phyloP scores from a whole-genome alignment of 306 rosid species.

The Vigna trinervia region DNA sequence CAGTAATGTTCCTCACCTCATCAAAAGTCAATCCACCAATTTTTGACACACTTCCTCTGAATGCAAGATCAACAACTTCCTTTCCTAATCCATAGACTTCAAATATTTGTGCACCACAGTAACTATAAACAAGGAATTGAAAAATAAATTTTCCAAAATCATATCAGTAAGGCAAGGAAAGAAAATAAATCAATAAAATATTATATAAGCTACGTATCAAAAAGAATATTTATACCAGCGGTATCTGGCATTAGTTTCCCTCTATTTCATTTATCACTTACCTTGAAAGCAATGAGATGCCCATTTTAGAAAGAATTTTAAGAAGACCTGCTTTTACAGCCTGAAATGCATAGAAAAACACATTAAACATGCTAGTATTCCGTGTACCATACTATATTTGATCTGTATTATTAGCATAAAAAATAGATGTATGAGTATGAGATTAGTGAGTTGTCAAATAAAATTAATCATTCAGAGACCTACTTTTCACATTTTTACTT shows the following conservation, averaged over 20 bases:
- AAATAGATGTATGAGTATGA: not conserved
- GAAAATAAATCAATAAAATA: constrained; percentile 26
- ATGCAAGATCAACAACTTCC: constrained; percentile 90
- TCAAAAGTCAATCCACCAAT: constrained; percentile 96
- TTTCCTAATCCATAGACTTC: constrained; percentile 94
- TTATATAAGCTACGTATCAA: constrained; percentile 20
- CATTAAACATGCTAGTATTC: not conserved
- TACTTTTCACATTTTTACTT: not conserved
- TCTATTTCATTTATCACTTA: constrained; percentile 43
- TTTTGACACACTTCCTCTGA: constrained; percentile 88
- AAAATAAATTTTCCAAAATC: constrained; percentile 42
- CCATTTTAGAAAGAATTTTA: constrained; percentile 97
- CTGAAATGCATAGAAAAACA: constrained; percentile 57
- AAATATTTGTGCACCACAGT: constrained; percentile 98
- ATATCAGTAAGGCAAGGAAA: constrained; percentile 24
- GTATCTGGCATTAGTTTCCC: not conserved
- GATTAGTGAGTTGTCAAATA: not conserved
- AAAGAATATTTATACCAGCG: not conserved
- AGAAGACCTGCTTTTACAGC: constrained; percentile 94
- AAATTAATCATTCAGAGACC: not conserved
- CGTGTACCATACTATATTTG: constrained; percentile 14
- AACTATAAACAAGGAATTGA: constrained; percentile 60
- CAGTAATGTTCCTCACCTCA: constrained; percentile 71
- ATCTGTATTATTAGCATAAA: constrained; percentile 14
- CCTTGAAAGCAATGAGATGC: constrained; percentile 96